phyloP scores from a whole-genome alignment of 108 stramenopile genomes.

The Nitzschia putrida region DNA sequence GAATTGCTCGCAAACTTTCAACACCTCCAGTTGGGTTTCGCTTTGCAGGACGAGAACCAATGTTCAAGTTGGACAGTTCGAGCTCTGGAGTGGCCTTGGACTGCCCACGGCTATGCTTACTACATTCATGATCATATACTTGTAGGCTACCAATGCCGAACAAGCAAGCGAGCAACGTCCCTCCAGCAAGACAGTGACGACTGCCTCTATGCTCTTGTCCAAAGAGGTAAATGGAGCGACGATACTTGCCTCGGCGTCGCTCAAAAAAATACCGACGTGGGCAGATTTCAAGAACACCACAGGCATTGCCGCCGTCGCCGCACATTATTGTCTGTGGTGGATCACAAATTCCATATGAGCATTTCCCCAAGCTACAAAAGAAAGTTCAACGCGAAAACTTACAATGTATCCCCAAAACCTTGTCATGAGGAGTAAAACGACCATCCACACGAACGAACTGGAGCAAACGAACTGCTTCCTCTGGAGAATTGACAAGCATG shows the following conservation, averaged over 20 bases:
- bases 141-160: constrained; percentile 61
- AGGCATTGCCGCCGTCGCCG: constrained; percentile 78
- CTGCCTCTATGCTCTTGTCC: constrained; percentile 59
- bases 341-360: too few relatives aligned
- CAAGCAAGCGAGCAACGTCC: constrained; percentile 67
- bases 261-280: constrained; percentile 68
- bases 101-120: too few relatives aligned
- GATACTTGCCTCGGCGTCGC: constrained; percentile 67
- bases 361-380: too few relatives aligned
- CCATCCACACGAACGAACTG: constrained; percentile 53
- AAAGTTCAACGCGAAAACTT: too few relatives aligned
- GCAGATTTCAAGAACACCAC: constrained; percentile 67
- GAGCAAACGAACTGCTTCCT: constrained; percentile 33
- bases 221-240: constrained; percentile 74
- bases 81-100: too few relatives aligned
- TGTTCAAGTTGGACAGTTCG: too few relatives aligned
- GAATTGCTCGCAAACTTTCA: too few relatives aligned
- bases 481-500: constrained; percentile 33
- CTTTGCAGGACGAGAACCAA: too few relatives aligned
- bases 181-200: constrained; percentile 62
- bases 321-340: constrained; percentile 54
- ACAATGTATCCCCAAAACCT: constrained; percentile 58
- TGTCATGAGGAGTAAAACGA: constrained; percentile 63
- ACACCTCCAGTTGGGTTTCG: too few relatives aligned
- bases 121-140: constrained; percentile 77